A percentile compares a stretch with the other conserved stretches of the same genome.
phyloP scores from a whole-genome alignment of 169 alveolate genomes.

The Pseudocohnilembus persalinus region DNA sequence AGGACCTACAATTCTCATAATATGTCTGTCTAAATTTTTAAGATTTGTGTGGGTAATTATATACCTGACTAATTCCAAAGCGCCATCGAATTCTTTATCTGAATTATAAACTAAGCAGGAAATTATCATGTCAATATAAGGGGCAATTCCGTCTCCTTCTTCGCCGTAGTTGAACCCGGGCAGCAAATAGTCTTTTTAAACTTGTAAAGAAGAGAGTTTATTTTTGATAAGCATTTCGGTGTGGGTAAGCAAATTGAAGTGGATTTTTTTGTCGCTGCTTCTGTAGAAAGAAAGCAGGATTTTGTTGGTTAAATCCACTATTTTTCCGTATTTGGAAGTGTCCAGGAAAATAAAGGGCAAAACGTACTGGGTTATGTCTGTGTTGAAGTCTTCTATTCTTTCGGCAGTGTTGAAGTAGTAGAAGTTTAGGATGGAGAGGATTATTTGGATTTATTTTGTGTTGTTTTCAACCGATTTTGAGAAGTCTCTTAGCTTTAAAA shows the following conservation, averaged over 20 bases:
- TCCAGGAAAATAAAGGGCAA: background rate
- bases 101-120: background rate
- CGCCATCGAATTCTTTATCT: background rate
- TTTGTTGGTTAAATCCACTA: background rate
- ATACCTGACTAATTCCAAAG: background rate
- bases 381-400: background rate
- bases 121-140: background rate
- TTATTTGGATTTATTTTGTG: too few species aligned
- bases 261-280: background rate
- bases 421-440: background rate
- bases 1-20: slow-evolving; percentile 16
- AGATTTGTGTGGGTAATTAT: background rate
- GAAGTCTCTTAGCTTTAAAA: background rate
- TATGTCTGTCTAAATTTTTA: background rate
- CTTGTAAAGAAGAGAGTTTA: background rate
- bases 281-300: background rate
- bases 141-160: background rate
- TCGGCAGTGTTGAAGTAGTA: background rate
- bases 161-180: background rate
- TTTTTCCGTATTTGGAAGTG: background rate
- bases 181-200: background rate
- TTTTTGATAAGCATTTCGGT: background rate
- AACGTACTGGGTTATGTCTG: background rate
- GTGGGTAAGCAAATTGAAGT: background rate
- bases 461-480: background rate